Evolutionary conservation across 2,329 filamentous ascomycete genomes (phyloP), one percentile per base, ranked within the genome.

Genomic region (Ascochyta clinopodiicola): DNA sequence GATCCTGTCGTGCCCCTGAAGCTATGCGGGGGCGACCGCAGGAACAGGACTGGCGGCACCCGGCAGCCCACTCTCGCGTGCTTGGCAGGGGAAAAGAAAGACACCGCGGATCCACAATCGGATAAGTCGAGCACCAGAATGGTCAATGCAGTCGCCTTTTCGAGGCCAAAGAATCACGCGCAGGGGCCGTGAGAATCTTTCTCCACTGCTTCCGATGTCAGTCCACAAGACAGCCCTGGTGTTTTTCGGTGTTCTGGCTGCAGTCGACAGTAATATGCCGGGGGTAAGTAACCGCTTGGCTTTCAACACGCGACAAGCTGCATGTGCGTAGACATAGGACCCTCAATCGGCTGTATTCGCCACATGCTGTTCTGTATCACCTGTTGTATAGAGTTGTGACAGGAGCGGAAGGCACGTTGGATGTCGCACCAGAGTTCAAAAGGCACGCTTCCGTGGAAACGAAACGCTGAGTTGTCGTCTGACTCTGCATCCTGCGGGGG

Each of bases 31-130:
- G 56, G 50, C 31, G 39, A 40, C 45, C 29, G 49, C 61, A 69
- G 64, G 64, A 68, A 70, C 69, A 69, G 62, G 65, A 56, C 59
- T 65, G 50, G 63, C 66, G 62, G 56, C 52, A 49, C 38, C 45
- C 49, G 44, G 44, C 31, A 57, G 36, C 47, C 57, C 59, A 59
- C 62, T 48, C 40, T 54, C 25, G 49, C 25, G 19, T 31, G 27
- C 71, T 74, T 74, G 70, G 70, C 71, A 74, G 70, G 71, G 66
- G 67, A 64, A 53, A 59, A 48, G 40, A 44, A 45, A 60, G 55
- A 55, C 36, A 47, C 38, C 31, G 36, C 46, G 24, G 42, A 45
- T 42, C 52, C 52, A 56, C 32, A 46, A 34, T 38, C 21, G 52
- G 36, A 51, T 46, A 34, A n/a, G 32, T 32, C 44, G 46, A 56